Percentiles rank a stretch among this genome's conserved stretches.
These are phyloP conservation scores for Fusarium tupiense DNA, from an alignment of 2,329 filamentous ascomycete genomes.

Conservation along the genomic window DNA sequence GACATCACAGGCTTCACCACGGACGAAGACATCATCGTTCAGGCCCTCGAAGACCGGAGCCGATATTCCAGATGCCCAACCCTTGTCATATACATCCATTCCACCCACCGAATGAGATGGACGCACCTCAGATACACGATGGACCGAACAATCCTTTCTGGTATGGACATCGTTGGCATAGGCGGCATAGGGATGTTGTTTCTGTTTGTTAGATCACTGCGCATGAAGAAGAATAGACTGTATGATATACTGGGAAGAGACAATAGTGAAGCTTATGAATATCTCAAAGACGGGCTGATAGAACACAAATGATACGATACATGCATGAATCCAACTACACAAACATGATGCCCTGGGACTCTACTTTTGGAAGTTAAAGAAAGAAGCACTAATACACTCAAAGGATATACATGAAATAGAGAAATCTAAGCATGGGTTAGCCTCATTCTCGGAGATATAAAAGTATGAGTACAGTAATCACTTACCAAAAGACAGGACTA, in stretches of 20 bases:
- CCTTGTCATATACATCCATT: not conserved
- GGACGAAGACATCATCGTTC: not conserved
- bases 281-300: not conserved
- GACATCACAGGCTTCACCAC: slow-evolving; percentile 13
- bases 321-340: not conserved
- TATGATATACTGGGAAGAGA: not conserved
- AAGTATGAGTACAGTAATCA: not conserved
- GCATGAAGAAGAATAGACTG: not conserved
- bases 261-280: not conserved
- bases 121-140: slow-evolving; percentile 37
- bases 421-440: not conserved
- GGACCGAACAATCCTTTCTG: not conserved
- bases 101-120: slow-evolving; percentile 33
- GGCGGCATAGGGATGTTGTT: not conserved
- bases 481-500: not conserved
- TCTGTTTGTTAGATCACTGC: not conserved
- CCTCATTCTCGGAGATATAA: not conserved
- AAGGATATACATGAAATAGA: slow-evolving; percentile 19
- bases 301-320: not conserved
- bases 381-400: slow-evolving; percentile 19
- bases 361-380: not conserved
- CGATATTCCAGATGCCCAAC: not conserved
- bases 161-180: not conserved
- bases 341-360: not conserved
- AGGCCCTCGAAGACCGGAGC: slow-evolving; percentile 8